Percentiles rank a stretch among this genome's conserved stretches.
Conservation (phyloP, 306 rosid species). For the Ormosia semicastrata region DNA sequence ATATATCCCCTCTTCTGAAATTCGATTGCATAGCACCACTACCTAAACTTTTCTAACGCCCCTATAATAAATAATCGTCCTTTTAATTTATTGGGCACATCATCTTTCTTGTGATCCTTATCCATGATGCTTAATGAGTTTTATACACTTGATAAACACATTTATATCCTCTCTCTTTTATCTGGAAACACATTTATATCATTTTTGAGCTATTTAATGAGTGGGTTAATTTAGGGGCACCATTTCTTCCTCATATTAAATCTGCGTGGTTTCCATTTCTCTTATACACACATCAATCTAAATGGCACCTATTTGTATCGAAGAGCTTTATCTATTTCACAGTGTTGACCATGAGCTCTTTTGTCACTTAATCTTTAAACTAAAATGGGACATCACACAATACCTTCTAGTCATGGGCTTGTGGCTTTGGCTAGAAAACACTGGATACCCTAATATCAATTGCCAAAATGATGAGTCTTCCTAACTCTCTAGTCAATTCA, state of each 20-base stretch:
- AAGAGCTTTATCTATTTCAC: conserved; percentile 29
- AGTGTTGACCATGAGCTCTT: conserved; percentile 27
- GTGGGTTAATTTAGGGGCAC: neutral
- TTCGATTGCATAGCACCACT: neutral
- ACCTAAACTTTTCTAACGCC: neutral
- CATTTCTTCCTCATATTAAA: neutral
- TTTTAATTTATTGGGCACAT: neutral
- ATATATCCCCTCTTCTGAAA: neutral
- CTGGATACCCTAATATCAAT: conserved; percentile 31
- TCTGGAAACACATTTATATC: neutral
- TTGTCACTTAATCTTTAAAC: conserved; percentile 12
- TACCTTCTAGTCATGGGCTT: conserved; percentile 40
- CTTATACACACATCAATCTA: too few relatives aligned
- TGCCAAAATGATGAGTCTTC: neutral
- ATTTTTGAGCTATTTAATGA: neutral
- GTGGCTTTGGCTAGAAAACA: conserved; percentile 45
- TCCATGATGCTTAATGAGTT: neutral
- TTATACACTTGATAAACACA: neutral
- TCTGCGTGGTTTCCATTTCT: neutral
- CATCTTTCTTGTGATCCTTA: neutral
- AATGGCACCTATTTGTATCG: conserved; percentile 13
- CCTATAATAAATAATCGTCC: neutral
- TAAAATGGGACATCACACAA: conserved; percentile 8
- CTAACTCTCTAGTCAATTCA: conserved; percentile 16
- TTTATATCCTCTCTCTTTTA: neutral